phyloP scores from a whole-genome alignment of 371 early-diverging fungal species.

The Lichtheimia hyalospora region DNA sequence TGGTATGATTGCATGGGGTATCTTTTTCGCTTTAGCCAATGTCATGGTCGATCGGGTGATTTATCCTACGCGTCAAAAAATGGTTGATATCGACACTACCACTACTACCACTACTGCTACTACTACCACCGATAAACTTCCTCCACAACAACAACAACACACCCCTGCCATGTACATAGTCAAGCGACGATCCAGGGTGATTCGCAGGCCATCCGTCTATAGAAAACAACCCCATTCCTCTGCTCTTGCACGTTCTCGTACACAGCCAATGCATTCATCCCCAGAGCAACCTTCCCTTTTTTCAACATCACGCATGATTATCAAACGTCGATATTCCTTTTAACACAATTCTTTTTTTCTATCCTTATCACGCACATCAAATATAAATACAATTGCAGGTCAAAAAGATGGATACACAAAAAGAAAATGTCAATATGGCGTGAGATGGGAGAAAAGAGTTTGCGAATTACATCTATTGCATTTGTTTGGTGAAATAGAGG shows the following conservation, averaged over 20 bases:
- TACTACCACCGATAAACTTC: background rate
- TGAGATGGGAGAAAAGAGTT: too few relatives aligned
- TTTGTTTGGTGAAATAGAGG: too few relatives aligned
- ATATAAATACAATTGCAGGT: too few relatives aligned
- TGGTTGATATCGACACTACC: slow-evolving; percentile 5
- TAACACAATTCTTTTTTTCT: background rate
- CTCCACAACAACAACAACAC: background rate
- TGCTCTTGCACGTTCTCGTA: slow-evolving; percentile 4
- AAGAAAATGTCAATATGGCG: too few relatives aligned
- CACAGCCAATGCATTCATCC: background rate
- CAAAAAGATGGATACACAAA: too few relatives aligned
- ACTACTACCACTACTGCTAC: background rate
- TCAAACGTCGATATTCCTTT: slow-evolving; percentile 9
- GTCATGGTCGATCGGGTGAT: slow-evolving; percentile 29
- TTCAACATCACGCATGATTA: background rate
- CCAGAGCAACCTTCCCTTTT: background rate
- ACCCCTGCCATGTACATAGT: background rate
- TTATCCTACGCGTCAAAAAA: background rate
- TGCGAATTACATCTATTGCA: too few relatives aligned
- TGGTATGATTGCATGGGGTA: slow-evolving; percentile 36
- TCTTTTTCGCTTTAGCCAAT: slow-evolving; percentile 35
- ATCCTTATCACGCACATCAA: background rate
- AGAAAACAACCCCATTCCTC: slow-evolving; percentile 4
- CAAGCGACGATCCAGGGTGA: slow-evolving; percentile 3
- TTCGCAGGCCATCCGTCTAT: slow-evolving; percentile 6